phyloP scores from a whole-genome alignment of 352 stramenopile species.

The Globisporangium paroecandrum region DNA sequence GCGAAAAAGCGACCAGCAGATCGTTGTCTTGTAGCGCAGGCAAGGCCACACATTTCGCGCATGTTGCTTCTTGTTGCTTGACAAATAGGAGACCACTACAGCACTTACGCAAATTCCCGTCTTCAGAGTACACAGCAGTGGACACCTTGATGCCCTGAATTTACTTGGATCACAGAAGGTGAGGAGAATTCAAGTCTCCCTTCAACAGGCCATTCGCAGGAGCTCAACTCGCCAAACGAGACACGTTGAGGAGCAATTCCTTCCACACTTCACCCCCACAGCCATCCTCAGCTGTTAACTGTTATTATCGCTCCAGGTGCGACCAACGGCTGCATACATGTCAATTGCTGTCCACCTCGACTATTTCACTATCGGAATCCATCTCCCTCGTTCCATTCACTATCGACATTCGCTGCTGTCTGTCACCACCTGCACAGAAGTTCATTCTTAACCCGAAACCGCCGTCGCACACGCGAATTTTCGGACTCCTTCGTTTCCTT shows the following conservation, averaged over 20 bases:
- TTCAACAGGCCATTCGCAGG: too few species aligned
- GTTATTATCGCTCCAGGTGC: not conserved
- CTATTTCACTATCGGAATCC: not conserved
- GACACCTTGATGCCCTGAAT: too few species aligned
- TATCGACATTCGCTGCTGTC: not conserved
- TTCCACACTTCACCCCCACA: not conserved
- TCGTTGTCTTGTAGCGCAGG: not conserved
- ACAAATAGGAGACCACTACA: too few species aligned
- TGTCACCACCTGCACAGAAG: not conserved
- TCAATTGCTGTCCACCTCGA: not conserved
- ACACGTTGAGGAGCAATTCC: not conserved
- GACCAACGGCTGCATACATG: not conserved
- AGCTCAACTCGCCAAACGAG: too few species aligned
- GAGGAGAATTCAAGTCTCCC: too few species aligned
- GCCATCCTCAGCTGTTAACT: not conserved
- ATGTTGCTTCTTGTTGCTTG: not conserved
- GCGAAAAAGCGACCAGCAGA: not conserved
- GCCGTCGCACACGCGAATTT: not conserved
- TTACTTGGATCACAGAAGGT: too few species aligned
- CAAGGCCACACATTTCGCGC: not conserved
- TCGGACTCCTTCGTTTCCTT: not conserved
- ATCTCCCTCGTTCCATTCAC: not conserved
- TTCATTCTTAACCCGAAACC: not conserved
- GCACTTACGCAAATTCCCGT: too few species aligned
- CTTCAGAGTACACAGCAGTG: too few species aligned